Evolutionary conservation across 345 rosid genomes (phyloP), one percentile per base, ranked within the genome.

Genomic region (Trapa incisa): DNA sequence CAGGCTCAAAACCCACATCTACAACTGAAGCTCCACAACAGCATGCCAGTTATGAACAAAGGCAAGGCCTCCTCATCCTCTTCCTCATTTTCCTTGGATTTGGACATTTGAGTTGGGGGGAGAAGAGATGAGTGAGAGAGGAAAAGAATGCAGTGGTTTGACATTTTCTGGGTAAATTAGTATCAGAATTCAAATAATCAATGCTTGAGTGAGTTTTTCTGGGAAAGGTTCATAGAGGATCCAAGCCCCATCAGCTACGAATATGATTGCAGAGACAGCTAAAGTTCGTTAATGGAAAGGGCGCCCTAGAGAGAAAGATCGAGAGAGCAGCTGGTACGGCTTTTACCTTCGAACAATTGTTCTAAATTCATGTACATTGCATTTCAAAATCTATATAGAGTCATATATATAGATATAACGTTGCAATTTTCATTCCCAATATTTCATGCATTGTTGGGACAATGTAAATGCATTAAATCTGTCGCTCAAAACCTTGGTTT

Each of bases 11-110:
- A 70, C 67, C 71, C 75, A 37, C 80, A 56, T 60, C 65, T 14
- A 33, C 83, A 78, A 65, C 68, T 79, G 62, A 71, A 78, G 70
- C 83, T 80, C 66, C 82, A 73, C 71, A 78, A 76, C 57, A 82
- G 73, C 68, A 79, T 73, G 6, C 77, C 81, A 0, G 9, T 76
- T 13, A 65, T 68, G 38, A 52, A 45, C 65, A 60, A 50, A 45
- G 54, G 37, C 38, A 64, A 68, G 38, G 52, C 76, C 45, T 54
- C 70, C 17, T 80, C 74, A 36, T 74, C 72, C n/a, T 63, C 71
- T 35, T 68, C 64, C 68, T 73, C 84, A 68, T 41, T 8, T 41
- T 80, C 85, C 41, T 72, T 79, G 56, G 86, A 84, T 71, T 80
- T 80, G 73, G 83, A 78, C 61, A 76, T 75, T 37, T 77, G 72